Percentiles rank a stretch among this genome's conserved stretches.
phyloP scores from a whole-genome alignment of 257 asterid genomes.

The Solanum boliviense region DNA sequence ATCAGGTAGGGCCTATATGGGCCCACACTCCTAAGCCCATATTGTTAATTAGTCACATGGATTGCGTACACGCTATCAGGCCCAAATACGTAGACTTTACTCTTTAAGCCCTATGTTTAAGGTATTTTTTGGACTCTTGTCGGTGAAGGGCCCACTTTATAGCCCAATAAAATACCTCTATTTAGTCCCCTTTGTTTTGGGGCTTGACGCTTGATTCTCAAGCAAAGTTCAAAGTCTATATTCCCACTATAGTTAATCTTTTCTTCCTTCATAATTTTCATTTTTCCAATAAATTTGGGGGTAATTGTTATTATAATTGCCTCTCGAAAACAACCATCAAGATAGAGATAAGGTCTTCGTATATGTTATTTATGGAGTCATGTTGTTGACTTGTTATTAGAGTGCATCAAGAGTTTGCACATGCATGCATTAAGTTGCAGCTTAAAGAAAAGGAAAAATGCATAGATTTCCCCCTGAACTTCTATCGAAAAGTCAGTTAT shows the following conservation, averaged over 20 bases:
- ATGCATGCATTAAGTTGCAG: not conserved
- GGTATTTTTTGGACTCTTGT: not conserved
- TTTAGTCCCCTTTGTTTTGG: not conserved
- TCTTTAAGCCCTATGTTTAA: not conserved
- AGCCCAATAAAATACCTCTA: not conserved
- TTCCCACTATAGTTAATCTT: not conserved
- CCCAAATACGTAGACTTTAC: not conserved
- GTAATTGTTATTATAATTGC: not conserved
- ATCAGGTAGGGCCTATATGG: not conserved
- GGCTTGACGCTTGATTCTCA: not conserved
- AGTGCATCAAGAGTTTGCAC: not conserved
- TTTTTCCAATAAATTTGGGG: not conserved
- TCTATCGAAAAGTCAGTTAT: no score
- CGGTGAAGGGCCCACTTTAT: not conserved
- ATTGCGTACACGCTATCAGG: not conserved
- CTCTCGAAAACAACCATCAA: not conserved
- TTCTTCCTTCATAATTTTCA: not conserved
- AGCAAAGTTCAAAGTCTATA: not conserved
- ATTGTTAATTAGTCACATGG: not conserved
- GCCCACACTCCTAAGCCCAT: not conserved
- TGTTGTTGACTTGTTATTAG: no score
- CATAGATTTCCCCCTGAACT: no score
- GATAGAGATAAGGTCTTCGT: not conserved
- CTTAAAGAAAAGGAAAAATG: not conserved
- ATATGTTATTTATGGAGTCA: not conserved